Evolutionary conservation across 345 rosid genomes (phyloP), one percentile per base, ranked within the genome.

Genomic region (Lepidium didymum): DNA sequence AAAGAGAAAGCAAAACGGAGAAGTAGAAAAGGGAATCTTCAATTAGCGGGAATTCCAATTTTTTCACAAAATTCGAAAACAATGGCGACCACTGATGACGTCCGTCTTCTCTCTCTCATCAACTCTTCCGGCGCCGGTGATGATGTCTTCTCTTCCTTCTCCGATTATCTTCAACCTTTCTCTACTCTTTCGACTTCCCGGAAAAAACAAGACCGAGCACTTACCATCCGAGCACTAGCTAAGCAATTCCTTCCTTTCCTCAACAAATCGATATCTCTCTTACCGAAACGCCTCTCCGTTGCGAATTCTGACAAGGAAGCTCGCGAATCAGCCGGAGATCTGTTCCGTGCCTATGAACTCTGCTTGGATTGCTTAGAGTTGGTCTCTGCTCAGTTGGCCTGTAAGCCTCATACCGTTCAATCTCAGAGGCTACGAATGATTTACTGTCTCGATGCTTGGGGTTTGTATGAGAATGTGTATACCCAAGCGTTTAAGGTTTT

Each of bases 221-320:
- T 51, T 0, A 68, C 64, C 6, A 12, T 80, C 42, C 87, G 97
- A 15, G 70, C 90, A 3, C 85, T 94, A 37, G 90, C 93, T 19
- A 91, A 94, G 69, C 85, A 79, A 56, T 85, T 82, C 55, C 87
- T 91, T 7, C 67, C 86, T 10, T 91, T 94, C 70, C 82, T 91
- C 78, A 91, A 87, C 68, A 87, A 85, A 57, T 84, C 83, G 18
- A 82, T 91, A 53, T 75, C 87, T 0, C 64, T 91, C 63, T 62
- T 91, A 40, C 96, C 89, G n/a, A 91, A 81, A 69, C 91, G 91
- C 64, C 85, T 89, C 69, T 81, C 86, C 63, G 70, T 50, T 35
- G 56, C 46, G 11, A 71, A 14, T 3, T 38, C 64, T 31, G 46
- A 29, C 1, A 0, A 64, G 1, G 27, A 38, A 56, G 27, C 62